Conservation (phyloP, 2,329 filamentous ascomycete species). For the Monosporascus ibericus region DNA sequence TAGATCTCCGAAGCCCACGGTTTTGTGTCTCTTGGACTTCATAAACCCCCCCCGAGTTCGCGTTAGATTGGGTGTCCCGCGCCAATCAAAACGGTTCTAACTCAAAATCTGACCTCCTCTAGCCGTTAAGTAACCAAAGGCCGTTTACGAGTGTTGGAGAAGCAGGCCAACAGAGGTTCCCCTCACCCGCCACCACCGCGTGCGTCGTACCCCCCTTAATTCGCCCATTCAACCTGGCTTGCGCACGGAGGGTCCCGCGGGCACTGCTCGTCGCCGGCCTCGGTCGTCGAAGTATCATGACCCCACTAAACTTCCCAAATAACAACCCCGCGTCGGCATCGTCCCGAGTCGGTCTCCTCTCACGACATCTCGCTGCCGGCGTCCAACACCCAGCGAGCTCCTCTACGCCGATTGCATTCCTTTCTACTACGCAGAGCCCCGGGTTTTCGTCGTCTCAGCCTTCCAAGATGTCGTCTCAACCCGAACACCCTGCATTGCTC, state of each 20-base stretch:
- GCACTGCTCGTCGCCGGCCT: slow-evolving; percentile 17
- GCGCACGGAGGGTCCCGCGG: slow-evolving; percentile 14
- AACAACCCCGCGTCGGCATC: slow-evolving; percentile 19
- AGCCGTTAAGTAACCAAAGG: too few species aligned
- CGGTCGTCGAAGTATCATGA: not conserved
- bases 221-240: not conserved
- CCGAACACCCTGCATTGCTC: slow-evolving; percentile 67
- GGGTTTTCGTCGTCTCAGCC: slow-evolving; percentile 21
- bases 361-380: slow-evolving; percentile 18
- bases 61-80: not conserved
- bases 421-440: slow-evolving; percentile 22
- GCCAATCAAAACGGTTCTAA: not conserved
- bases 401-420: slow-evolving; percentile 17
- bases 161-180: not conserved
- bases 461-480: slow-evolving; percentile 54
- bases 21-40: not conserved
- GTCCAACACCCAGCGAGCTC: slow-evolving; percentile 9
- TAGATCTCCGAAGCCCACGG: too few species aligned
- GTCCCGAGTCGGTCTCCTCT: slow-evolving; percentile 22
- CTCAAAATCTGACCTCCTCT: not conserved
- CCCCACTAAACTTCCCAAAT: not conserved
- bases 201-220: too few species aligned
- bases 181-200: not conserved
- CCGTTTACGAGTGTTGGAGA: too few species aligned
- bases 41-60: not conserved